phyloP scores from a whole-genome alignment of 208 protist genomes.

The Crithidia acanthocephali region DNA sequence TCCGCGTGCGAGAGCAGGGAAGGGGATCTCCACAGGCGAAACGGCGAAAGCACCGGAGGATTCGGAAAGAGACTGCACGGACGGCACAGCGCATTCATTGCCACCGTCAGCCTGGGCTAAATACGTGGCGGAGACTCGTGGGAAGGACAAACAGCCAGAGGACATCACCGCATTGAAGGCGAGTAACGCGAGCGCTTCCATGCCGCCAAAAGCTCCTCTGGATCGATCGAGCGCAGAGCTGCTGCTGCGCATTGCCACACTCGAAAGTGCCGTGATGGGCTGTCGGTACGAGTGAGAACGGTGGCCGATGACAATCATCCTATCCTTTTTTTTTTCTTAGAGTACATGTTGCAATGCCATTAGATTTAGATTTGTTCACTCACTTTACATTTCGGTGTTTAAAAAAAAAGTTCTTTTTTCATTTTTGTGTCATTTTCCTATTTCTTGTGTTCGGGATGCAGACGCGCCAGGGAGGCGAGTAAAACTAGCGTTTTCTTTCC shows the following conservation, averaged over 20 bases:
- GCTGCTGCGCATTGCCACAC: constrained; percentile 1
- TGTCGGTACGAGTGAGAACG: constrained; percentile 24
- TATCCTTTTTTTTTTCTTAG: background rate
- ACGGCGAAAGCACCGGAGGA: background rate
- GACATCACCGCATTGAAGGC: too few species aligned
- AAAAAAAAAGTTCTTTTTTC: background rate
- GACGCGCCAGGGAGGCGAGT: too few species aligned
- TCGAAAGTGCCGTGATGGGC: constrained; percentile 17
- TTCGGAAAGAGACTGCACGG: background rate
- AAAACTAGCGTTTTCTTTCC: too few species aligned
- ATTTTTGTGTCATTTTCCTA: constrained; percentile 2
- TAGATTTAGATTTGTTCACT: background rate
- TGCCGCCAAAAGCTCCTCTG: background rate
- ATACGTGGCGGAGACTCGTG: background rate
- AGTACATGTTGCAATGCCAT: background rate
- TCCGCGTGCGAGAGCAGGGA: too few species aligned
- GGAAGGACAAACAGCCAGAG: background rate
- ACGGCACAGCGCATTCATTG: background rate
- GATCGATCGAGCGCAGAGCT: constrained; percentile 7
- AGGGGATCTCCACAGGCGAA: background rate
- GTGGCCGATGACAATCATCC: background rate
- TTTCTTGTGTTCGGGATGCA: background rate
- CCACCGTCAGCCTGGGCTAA: background rate
- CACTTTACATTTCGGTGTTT: background rate
- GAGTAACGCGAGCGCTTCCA: too few species aligned